phyloP scores from a whole-genome alignment of 1,139 yeast genomes.

The Geotrichum citri-aurantii region DNA sequence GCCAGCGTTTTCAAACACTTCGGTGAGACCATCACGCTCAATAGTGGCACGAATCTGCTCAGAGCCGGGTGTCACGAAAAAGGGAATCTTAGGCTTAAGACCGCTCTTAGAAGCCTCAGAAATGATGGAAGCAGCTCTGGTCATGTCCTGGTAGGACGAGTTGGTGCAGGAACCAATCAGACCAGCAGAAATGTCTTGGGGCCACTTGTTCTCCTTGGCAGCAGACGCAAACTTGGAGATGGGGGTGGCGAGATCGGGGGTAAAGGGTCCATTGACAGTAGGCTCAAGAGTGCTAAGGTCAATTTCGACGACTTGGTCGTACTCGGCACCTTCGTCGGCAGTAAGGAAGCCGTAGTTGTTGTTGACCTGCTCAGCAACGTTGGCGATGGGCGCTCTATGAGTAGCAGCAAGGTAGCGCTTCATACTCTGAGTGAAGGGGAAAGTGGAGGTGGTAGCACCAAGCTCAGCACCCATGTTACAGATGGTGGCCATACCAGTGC shows the following conservation, averaged over 20 bases:
- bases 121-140: constrained; percentile 84
- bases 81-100: constrained; percentile 84
- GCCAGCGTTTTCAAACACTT: constrained; percentile 75
- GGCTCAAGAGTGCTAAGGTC: constrained; percentile 75
- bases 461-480: constrained; percentile 99
- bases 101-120: constrained; percentile 81
- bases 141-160: constrained; percentile 96
- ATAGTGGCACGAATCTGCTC: constrained; percentile 97
- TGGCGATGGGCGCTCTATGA: constrained; percentile 72
- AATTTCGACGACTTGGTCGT: constrained; percentile 78
- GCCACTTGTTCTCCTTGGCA: constrained; percentile 71
- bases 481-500: constrained; percentile 99
- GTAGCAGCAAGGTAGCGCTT: constrained; percentile 75
- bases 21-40: constrained; percentile 85
- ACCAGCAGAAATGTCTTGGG: constrained; percentile 61
- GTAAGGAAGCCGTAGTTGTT: constrained; percentile 52
- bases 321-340: constrained; percentile 78
- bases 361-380: constrained; percentile 47
- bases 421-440: constrained; percentile 92
- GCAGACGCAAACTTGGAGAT: constrained; percentile 63
- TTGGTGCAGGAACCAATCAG: constrained; percentile 97
- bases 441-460: constrained; percentile 95
- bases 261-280: constrained; percentile 88
- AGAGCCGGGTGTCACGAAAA: constrained; percentile 96
- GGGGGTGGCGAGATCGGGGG: constrained; percentile 90